Evolutionary conservation across 2,329 filamentous ascomycete species (phyloP).

Genomic region (Pestalotiopsis sp.): DNA sequence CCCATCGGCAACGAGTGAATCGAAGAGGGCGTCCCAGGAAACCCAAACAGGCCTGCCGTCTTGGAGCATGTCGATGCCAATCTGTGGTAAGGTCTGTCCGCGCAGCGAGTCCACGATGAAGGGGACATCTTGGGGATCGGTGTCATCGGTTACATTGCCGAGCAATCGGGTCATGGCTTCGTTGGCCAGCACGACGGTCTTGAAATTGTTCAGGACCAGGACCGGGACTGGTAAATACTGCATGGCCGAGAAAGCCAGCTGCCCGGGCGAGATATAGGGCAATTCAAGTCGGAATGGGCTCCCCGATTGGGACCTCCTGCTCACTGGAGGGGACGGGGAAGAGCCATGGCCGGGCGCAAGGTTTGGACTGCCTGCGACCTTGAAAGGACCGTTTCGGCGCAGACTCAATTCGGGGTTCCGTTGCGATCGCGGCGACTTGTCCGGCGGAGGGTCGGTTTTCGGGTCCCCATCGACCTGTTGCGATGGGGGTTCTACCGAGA

Average conservation of each 20-base stretch:
- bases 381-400: neutral
- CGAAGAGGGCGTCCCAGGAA: constrained; percentile 61
- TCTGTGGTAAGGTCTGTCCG: constrained; percentile 67
- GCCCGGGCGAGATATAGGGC: constrained; percentile 49
- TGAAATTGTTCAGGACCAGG: constrained; percentile 67
- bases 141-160: constrained; percentile 52
- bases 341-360: constrained; percentile 7
- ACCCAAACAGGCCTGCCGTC: constrained; percentile 63
- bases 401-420: constrained; percentile 8
- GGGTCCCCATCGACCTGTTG: neutral
- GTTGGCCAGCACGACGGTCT: constrained; percentile 74
- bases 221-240: constrained; percentile 75
- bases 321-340: constrained; percentile 15
- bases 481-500: neutral
- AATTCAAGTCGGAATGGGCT: constrained; percentile 43
- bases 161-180: constrained; percentile 74
- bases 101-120: constrained; percentile 60
- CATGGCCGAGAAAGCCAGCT: constrained; percentile 67
- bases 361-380: constrained; percentile 8
- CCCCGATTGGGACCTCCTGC: constrained; percentile 27
- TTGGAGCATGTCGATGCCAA: constrained; percentile 74
- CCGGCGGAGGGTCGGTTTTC: neutral
- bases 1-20: constrained; percentile 51
- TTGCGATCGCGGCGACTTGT: neutral
- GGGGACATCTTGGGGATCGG: constrained; percentile 39